phyloP scores from a whole-genome alignment of 139 green algal genomes.

The Pleodorina starrii region DNA sequence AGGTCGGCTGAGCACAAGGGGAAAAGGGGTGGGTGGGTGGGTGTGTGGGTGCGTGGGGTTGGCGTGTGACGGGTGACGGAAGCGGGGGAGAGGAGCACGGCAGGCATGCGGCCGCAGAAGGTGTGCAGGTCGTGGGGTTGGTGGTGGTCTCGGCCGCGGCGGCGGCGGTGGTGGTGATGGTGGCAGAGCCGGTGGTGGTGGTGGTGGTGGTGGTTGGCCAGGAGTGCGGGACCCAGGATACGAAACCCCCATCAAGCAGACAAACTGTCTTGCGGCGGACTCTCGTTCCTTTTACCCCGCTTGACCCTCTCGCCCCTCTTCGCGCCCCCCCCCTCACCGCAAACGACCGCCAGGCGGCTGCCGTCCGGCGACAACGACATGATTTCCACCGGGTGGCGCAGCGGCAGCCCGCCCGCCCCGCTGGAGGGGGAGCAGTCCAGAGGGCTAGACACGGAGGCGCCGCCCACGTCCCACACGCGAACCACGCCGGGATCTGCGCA shows the following conservation, averaged over 20 bases:
- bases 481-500: background rate
- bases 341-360: slow-evolving; percentile 9
- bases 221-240: no score
- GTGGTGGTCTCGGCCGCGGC: no score
- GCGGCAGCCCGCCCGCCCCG: slow-evolving; percentile 17
- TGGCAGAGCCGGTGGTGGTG: no score
- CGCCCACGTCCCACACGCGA: slow-evolving; percentile 32
- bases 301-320: background rate
- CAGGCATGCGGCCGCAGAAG: background rate
- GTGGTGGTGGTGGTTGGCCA: no score
- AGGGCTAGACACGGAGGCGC: background rate
- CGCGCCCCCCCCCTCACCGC: background rate
- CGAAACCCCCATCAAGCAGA: no score
- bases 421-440: slow-evolving; percentile 3
- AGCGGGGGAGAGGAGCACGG: background rate
- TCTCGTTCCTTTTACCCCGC: background rate
- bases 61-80: background rate
- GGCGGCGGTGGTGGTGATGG: no score
- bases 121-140: no score
- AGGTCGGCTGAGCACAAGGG: slow-evolving; percentile 1
- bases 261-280: background rate
- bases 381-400: background rate
- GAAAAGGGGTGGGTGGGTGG: background rate
- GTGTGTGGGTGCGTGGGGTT: background rate
- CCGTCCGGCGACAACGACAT: slow-evolving; percentile 36